Percentiles rank a stretch among this genome's conserved stretches.
Evolutionary conservation across 805 yeast genomes (phyloP).

Genomic region (Barnettozyma populi): DNA sequence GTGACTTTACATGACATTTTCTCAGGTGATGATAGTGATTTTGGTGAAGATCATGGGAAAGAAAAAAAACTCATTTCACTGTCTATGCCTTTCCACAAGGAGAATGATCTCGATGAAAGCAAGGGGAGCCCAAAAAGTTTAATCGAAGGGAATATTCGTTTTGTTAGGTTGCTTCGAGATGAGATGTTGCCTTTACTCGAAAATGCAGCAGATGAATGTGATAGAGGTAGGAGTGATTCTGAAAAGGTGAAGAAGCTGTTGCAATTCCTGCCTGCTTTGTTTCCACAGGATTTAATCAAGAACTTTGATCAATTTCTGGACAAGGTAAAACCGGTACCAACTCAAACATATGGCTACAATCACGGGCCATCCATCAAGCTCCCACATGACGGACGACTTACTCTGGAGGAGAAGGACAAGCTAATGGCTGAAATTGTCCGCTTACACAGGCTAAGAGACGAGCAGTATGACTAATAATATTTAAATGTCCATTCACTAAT

Average conservation of each 20-base stretch:
- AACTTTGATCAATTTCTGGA: neutral
- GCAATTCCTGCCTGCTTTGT: neutral
- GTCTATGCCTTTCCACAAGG: neutral
- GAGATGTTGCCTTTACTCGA: neutral
- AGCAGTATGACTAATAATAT: neutral
- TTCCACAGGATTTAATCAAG: neutral
- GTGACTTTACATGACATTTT: neutral
- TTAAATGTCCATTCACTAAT: no score
- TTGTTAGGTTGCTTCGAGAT: neutral
- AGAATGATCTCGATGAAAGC: neutral
- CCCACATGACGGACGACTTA: neutral
- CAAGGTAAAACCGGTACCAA: neutral
- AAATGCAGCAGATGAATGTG: neutral
- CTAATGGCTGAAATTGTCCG: neutral
- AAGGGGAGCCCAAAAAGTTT: neutral
- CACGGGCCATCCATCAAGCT: neutral
- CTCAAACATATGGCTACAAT: neutral
- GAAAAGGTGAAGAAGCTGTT: neutral
- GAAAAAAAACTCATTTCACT: no score
- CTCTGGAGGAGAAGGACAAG: neutral
- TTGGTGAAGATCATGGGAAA: neutral
- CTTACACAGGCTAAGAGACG: neutral
- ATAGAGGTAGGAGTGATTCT: neutral
- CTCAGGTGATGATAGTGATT: neutral
- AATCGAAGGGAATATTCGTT: neutral